Base-by-base conservation (phyloP, 345 rosid species). In the Cardiospermum halicacabum region DNA sequence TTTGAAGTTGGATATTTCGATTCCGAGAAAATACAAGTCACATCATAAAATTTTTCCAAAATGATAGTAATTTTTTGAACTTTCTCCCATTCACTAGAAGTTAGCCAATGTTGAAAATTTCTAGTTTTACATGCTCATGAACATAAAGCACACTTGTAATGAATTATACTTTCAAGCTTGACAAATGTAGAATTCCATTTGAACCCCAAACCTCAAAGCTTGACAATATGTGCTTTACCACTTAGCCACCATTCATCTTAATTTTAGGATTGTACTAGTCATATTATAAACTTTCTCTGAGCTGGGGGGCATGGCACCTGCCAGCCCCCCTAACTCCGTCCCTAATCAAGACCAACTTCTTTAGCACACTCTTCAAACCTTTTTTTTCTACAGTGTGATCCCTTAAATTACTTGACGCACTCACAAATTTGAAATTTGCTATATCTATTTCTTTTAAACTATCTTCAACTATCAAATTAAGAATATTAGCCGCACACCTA, bases 111-210 rank as follows among this genome's bases (percentile, higher is more conserved):
- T 19, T 10, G 26, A 1, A 56, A 68, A 10, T 68, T 58, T 2
- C 22, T 27, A 13, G 56, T n/a, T 57, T 37, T 42, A 9, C 68
- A 50, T 24, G 53, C 13, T 16, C 63, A 37, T 28, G 57, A n/a
- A 25, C 15, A 18, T 4, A 68, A 25, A 1, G 30, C 36, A 32
- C 36, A 32, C 3, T 7, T 10, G 13, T 60, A 57, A 11, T 7
- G 0, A 13, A 32, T 1, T 0, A 21, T 24, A 55, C 26, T 49
- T 12, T 63, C 54, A 62, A 67, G 37, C 64, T 56, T 62, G 1
- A 48, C 53, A 55, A 8, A 57, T 19, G 62, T 68, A 0, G 53
- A 63, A 18, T 63, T 73, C 1, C 37, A 16, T 63, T 45, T 47
- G 47, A 24, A 61, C 51, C 47, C 67, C 55, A n/a, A n/a, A n/a